A percentile compares a stretch with the other conserved stretches of the same genome.
These are phyloP conservation scores for Diplocarpon mali DNA, from an alignment of 2,329 filamentous ascomycete genomes.

Conservation along the genomic window DNA sequence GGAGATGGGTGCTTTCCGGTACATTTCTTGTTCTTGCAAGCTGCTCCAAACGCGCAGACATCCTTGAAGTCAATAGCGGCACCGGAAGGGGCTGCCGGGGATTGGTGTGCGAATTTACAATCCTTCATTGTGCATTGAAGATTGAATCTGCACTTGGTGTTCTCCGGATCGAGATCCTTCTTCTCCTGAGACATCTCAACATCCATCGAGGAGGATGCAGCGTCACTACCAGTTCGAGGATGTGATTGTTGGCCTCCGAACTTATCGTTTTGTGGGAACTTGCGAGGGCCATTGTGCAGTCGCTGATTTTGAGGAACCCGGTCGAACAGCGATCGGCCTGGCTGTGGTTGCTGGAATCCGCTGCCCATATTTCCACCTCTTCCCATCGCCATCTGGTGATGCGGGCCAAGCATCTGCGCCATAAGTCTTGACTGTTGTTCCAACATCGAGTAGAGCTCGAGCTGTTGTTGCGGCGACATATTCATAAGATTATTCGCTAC, in stretches of 20 bases:
- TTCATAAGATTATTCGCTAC: conserved; percentile 35
- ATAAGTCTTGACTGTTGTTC: conserved; percentile 86
- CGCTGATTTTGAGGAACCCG: conserved; percentile 38
- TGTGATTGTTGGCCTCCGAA: conserved; percentile 15
- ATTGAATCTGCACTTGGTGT: conserved; percentile 81
- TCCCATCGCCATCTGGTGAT: conserved; percentile 41
- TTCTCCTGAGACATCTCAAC: conserved; percentile 49
- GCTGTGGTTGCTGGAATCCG: conserved; percentile 31
- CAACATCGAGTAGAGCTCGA: conserved; percentile 65
- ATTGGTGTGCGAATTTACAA: conserved; percentile 91
- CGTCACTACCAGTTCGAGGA: conserved; percentile 6
- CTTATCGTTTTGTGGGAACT: conserved; percentile 10
- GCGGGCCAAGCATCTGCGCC: conserved; percentile 47
- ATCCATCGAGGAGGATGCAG: conserved; percentile 36
- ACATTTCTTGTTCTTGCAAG: conserved; percentile 95
- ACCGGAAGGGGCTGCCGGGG: conserved; percentile 73
- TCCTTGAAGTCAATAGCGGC: conserved; percentile 69
- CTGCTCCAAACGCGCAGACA: conserved; percentile 72
- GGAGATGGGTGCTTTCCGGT: conserved; percentile 86
- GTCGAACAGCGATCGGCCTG: conserved; percentile 60
- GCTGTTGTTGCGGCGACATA: conserved; percentile 57
- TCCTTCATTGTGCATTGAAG: conserved; percentile 77
- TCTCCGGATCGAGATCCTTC: conserved; percentile 39
- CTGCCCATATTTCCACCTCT: conserved; percentile 39
- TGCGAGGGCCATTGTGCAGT: conserved; percentile 16